Evolutionary conservation across 768 basidiomycete genomes (phyloP), one percentile per base, ranked within the genome.

Genomic region (Russula dissimulans): DNA sequence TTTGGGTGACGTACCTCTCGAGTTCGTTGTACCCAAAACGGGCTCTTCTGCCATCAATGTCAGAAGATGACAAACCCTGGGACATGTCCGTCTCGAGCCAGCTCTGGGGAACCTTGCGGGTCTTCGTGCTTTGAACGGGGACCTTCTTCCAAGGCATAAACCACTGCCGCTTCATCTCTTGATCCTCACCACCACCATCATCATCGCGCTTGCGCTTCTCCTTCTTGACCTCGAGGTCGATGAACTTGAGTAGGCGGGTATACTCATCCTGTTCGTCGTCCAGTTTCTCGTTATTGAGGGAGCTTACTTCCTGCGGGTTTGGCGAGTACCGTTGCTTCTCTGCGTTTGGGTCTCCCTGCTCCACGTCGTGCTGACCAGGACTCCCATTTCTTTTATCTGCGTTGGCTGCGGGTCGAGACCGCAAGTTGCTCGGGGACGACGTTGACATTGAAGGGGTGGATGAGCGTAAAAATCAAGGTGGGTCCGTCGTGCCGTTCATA

Each of bases 131-230:
- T 38, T 68, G 49, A 14, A 69, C 66, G 46, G 68, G 68, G 45
- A 71, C 67, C 58, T 67, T 76, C 65, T 75, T 77, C 77, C 78
- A 79, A 14, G 78, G 78, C 29, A 71, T 69, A 63, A 78, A 79
- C 78, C 78, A 79, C 1, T 74, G 63, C 17, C 78, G 68, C 43
- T 57, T 65, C 41, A 65, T 66, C 63, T 71, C 64, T 36, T 54
- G 61, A 39, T 64, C 63, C 3, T 62, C 67, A 7, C 2, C 42
- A 3, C 12, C 55, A n/a, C 12, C 55, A 32, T 41, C 56, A 0
- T 48, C 42, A 26, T 57, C 62, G 7, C 46, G 22, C n/a, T 14
- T 31, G 29, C 38, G 48, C 31, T 58, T 57, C 44, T 60, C 65
- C 49, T 62, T 63, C 55, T 54, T 61, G 29, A 49, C 31, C 45